These are phyloP conservation scores for Stemphylium beticola DNA, from an alignment of 2,329 filamentous ascomycete genomes.

Conservation along the genomic window DNA sequence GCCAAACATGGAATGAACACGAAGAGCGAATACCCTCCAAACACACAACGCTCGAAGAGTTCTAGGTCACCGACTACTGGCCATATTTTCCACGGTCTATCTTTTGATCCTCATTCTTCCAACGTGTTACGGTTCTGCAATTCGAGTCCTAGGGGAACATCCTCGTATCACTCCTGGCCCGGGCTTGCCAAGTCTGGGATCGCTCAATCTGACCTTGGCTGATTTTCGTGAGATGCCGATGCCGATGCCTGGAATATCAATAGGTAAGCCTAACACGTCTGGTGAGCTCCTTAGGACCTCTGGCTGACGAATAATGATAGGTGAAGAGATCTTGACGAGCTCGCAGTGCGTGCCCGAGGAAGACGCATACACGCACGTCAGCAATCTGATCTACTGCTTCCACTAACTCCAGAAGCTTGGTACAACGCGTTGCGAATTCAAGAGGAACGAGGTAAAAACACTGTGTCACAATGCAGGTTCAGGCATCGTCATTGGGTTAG, in stretches of 20 bases:
- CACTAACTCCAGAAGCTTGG: constrained; percentile 17
- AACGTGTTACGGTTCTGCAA: neutral
- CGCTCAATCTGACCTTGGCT: constrained; percentile 10
- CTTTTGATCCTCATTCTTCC: neutral
- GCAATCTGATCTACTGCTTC: constrained; percentile 17
- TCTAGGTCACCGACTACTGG: too few relatives aligned
- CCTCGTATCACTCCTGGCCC: neutral
- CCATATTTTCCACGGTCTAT: neutral
- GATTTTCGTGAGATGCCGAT: constrained; percentile 3
- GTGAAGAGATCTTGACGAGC: neutral
- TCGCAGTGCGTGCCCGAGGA: constrained; percentile 14
- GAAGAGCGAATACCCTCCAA: neutral
- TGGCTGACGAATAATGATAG: neutral
- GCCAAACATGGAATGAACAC: neutral
- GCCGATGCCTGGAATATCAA: neutral
- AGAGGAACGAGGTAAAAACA: neutral
- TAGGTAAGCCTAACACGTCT: neutral
- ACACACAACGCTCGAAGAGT: neutral
- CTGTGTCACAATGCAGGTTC: neutral
- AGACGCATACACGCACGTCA: constrained; percentile 14
- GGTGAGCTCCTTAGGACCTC: neutral
- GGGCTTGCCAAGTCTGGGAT: constrained; percentile 13
- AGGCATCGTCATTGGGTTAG: neutral
- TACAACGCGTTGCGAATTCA: constrained; percentile 5
- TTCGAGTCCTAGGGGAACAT: neutral